Evolutionary conservation across 768 basidiomycete genomes (phyloP).

Genomic region (Lentinus tigrinus): DNA sequence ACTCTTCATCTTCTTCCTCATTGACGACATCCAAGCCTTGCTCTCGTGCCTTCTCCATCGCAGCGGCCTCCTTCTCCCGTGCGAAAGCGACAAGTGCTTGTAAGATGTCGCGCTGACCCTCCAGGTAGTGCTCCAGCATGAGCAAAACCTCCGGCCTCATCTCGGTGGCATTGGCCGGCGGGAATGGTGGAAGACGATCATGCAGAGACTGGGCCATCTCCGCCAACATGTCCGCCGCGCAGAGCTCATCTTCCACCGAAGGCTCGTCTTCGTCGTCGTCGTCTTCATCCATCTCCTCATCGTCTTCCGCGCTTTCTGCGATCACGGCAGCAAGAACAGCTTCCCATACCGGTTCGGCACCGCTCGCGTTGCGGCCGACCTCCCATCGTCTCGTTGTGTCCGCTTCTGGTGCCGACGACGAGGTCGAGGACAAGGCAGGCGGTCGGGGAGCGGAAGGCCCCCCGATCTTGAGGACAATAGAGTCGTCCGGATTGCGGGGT

Average conservation of each 20-base stretch:
- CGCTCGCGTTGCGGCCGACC: constrained; percentile 54
- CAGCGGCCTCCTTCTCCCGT: constrained; percentile 44
- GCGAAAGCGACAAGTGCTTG: constrained; percentile 51
- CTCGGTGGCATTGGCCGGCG: constrained; percentile 18
- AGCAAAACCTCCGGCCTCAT: constrained; percentile 54
- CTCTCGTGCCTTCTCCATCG: constrained; percentile 46
- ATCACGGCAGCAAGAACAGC: constrained; percentile 42
- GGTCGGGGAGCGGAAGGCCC: constrained; percentile 29
- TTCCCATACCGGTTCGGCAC: constrained; percentile 60
- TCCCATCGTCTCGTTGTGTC: constrained; percentile 49
- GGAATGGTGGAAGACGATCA: constrained; percentile 45
- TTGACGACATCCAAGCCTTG: constrained; percentile 56
- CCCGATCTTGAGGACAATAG: constrained; percentile 76
- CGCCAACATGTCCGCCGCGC: constrained; percentile 60
- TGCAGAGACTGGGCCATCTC: constrained; percentile 63
- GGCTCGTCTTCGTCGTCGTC: constrained; percentile 24
- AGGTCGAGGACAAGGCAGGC: background rate
- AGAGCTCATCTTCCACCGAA: constrained; percentile 59
- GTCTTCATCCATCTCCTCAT: constrained; percentile 25
- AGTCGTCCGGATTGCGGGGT: constrained; percentile 79
- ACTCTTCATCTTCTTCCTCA: constrained; percentile 31
- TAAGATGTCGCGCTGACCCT: constrained; percentile 58
- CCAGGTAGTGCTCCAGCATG: constrained; percentile 71
- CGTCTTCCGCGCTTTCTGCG: background rate
- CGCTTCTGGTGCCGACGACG: background rate